These are phyloP conservation scores for Kwoniella shandongensis DNA, from an alignment of 768 basidiomycete species.

Conservation along the genomic window DNA sequence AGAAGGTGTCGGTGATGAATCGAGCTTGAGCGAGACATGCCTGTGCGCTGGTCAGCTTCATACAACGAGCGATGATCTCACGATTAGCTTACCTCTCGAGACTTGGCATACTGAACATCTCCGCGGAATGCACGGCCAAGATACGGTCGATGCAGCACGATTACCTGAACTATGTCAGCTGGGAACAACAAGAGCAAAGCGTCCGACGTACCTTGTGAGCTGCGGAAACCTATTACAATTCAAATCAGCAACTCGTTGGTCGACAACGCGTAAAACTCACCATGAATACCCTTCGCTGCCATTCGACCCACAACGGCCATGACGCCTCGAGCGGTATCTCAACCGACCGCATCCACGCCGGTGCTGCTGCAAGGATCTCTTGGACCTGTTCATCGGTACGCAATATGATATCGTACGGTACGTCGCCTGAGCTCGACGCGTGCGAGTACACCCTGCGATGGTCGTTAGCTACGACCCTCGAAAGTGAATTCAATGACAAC, in stretches of 20 bases:
- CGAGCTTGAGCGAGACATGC: conserved; percentile 9
- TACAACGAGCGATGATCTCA: not conserved
- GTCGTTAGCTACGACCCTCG: not conserved
- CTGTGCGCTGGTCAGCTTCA: not conserved
- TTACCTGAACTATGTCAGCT: conserved; percentile 12
- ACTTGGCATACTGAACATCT: conserved; percentile 13
- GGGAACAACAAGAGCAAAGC: not conserved
- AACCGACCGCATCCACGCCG: conserved; percentile 25
- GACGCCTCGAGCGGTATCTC: conserved; percentile 11
- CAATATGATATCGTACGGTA: conserved; percentile 12
- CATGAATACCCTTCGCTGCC: conserved; percentile 26
- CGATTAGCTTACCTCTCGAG: conserved; percentile 8
- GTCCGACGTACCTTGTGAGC: too few relatives aligned
- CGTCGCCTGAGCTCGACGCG: conserved; percentile 4
- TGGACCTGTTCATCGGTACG: conserved; percentile 19
- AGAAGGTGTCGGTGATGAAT: conserved; percentile 8
- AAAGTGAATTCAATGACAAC: too few relatives aligned
- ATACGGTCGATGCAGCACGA: conserved; percentile 32
- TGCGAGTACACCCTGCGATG: conserved; percentile 7
- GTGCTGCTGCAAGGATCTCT: conserved; percentile 19
- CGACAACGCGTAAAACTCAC: conserved; percentile 2
- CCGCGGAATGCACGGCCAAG: conserved; percentile 32
- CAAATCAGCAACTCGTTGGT: too few relatives aligned
- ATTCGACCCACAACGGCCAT: conserved; percentile 27
- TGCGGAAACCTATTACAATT: too few relatives aligned